Evolutionary conservation across 2,329 filamentous ascomycete genomes (phyloP), one percentile per base, ranked within the genome.

Genomic region (Ascochyta clinopodiicola): DNA sequence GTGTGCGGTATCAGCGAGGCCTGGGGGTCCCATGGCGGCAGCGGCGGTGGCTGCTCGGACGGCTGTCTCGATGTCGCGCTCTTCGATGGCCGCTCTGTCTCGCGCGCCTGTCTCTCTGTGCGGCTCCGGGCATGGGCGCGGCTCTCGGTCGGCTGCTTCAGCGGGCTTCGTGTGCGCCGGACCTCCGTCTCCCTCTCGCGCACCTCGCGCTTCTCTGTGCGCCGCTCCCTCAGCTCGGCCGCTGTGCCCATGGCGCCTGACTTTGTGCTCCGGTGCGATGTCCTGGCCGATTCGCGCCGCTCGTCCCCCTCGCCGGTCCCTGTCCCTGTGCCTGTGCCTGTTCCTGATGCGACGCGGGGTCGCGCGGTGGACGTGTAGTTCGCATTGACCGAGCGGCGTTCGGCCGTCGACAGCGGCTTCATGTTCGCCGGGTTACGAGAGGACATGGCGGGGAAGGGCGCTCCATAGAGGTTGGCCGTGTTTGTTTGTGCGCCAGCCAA

Each of bases 11-110:
- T 80, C 21, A 98, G 79, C 1, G 84, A 88, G 8, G 87, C 94
- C 71, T 91, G 85, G 0, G 95, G 94, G 51, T 86, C 88, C 95
- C 95, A 98, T 69, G 80, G 75, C 46, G 71, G 77, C 48, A 49
- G 64, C 46, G 71, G 77, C 48, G 51, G 61, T 68, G 60, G 57
- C 5, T 62, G 54, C 53, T 75, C 69, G 7, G 63, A 61, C 34
- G 65, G 54, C 32, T 61, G 66, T 34, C 59, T 36, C 31, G 66
- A 59, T n/a, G 61, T 44, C 3, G 64, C 53, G 37, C 55, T 64
- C n/a, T 56, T 56, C 40, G 67, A 59, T 9, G 65, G 59, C 43
- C 68, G 63, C 40, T 71, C 68, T 27, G 54, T 48, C 38, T 67
- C 64, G 34, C 66, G 63, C 44, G 67, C 43, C 15, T 62, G 64